A percentile compares a stretch with the other conserved stretches of the same genome.
phyloP scores from a whole-genome alignment of 1,284 basidiomycete genomes.

The Ceratobasidium sp. region DNA sequence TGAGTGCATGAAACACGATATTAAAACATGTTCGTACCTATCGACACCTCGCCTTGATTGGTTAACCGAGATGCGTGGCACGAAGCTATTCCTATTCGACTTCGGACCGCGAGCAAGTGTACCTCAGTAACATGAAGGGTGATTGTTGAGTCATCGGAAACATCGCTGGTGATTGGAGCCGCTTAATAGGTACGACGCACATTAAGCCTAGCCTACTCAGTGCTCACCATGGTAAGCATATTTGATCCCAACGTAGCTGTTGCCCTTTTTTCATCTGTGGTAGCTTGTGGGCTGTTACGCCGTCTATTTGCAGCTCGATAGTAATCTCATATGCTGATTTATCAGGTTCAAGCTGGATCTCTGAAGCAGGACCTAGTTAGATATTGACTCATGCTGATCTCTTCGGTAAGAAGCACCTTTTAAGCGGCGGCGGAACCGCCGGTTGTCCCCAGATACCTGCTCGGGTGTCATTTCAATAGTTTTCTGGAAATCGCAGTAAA shows the following conservation, averaged over 20 bases:
- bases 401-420: no score
- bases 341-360: not conserved
- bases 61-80: not conserved
- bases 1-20: no score
- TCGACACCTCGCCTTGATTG: no score
- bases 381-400: no score
- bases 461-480: no score
- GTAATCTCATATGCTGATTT: not conserved
- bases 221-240: not conserved
- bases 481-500: no score
- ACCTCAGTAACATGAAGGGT: not conserved
- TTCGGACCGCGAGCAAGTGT: not conserved
- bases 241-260: not conserved
- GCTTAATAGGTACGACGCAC: no score
- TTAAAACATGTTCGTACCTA: no score
- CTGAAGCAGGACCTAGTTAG: not conserved
- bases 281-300: not conserved
- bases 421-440: no score
- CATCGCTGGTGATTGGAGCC: not conserved
- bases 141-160: not conserved
- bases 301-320: not conserved
- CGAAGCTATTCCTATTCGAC: not conserved
- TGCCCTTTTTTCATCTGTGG: not conserved
- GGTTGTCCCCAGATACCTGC: no score
- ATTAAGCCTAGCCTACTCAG: no score